Evolutionary conservation across 2,329 filamentous ascomycete species (phyloP).

Genomic region (Hypoxylon sp.): DNA sequence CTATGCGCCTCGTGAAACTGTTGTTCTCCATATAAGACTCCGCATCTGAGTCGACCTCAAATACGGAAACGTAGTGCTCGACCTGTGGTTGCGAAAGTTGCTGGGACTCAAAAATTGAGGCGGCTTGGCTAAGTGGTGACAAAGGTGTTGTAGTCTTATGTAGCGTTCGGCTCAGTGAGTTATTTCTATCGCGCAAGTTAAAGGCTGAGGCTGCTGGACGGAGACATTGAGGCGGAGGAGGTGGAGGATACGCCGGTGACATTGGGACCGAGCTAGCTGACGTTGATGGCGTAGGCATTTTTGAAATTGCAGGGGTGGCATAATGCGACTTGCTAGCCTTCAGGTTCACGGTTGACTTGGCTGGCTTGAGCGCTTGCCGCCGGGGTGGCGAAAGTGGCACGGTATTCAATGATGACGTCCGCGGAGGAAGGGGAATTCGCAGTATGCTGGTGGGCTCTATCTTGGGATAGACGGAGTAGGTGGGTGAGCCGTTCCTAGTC

Average conservation of each 20-base stretch:
- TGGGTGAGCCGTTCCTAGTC: conserved; percentile 42
- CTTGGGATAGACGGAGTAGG: conserved; percentile 62
- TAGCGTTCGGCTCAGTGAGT: conserved; percentile 18
- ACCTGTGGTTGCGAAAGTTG: conserved; percentile 44
- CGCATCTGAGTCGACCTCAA: conserved; percentile 64
- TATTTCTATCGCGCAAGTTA: conserved; percentile 47
- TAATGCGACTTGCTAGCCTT: conserved; percentile 39
- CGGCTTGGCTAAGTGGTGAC: conserved; percentile 44
- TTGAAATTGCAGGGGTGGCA: conserved; percentile 10
- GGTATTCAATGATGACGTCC: conserved; percentile 51
- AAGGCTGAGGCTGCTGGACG: conserved; percentile 48
- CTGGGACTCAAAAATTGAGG: conserved; percentile 41
- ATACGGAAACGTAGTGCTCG: conserved; percentile 60
- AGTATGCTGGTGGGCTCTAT: conserved; percentile 36
- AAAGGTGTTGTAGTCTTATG: conserved; percentile 43
- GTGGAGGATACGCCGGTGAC: conserved; percentile 49
- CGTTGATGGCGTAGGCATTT: conserved; percentile 14
- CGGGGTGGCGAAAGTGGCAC: conserved; percentile 48
- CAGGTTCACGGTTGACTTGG: conserved; percentile 48
- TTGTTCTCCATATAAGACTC: conserved; percentile 51
- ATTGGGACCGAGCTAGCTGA: conserved; percentile 46
- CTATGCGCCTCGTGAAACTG: conserved; percentile 58
- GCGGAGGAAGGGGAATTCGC: conserved; percentile 54
- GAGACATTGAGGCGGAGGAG: conserved; percentile 41
- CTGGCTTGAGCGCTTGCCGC: conserved; percentile 45